Conservation (phyloP, 306 rosid genomes). For the Ammopiptanthus mongolicus region DNA sequence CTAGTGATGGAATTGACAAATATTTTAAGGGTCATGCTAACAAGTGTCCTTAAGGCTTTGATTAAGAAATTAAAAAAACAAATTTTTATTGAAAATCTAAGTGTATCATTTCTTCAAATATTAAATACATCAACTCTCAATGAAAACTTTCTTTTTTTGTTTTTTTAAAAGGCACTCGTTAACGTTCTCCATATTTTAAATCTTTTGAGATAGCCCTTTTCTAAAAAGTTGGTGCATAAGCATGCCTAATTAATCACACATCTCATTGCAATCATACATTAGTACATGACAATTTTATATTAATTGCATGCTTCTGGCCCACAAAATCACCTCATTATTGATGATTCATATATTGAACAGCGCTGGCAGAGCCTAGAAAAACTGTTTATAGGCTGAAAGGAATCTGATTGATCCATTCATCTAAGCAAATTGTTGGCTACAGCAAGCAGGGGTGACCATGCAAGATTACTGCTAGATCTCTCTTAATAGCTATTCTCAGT, state of each 20-base stretch:
- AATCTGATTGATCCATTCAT: not conserved
- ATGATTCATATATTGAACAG: constrained; percentile 22
- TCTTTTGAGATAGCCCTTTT: constrained; percentile 8
- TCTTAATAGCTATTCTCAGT: not conserved
- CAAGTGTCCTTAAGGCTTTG: no score
- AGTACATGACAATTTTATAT: constrained; percentile 20
- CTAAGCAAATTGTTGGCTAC: not conserved
- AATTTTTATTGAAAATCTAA: no score
- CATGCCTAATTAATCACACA: constrained; percentile 41
- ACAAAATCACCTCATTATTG: constrained; percentile 32
- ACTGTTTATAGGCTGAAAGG: not conserved
- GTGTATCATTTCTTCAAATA: no score
- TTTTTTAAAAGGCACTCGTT: no score
- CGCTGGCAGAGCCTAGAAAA: not conserved
- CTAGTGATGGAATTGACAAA: no score
- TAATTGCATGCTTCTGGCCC: constrained; percentile 30
- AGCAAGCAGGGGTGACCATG: not conserved
- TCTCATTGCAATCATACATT: constrained; percentile 13
- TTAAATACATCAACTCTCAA: no score
- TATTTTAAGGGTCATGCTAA: no score
- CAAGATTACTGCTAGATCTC: constrained; percentile 20
- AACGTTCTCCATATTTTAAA: no score
- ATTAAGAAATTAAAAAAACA: no score
- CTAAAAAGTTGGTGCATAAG: constrained; percentile 27
- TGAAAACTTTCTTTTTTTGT: no score